Evolutionary conservation across 306 rosid species (phyloP).

Genomic region (apple (Malus domestica)): ASM211411v1 NC_041796.1:3810501-3811000

Average conservation of each 20-base stretch:
- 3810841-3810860: constrained; percentile 31
- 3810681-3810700: constrained; percentile 46
- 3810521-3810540: constrained; percentile 27
- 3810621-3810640: constrained; percentile 51
- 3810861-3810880: constrained; percentile 33
- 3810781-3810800: constrained; percentile 27
- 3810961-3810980: constrained; percentile 43
- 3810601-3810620: constrained; percentile 67
- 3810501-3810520: constrained; percentile 39
- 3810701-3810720: neutral
- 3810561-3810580: constrained; percentile 37
- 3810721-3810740: neutral
- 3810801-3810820: constrained; percentile 40
- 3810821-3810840: constrained; percentile 44
- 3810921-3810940: constrained; percentile 23
- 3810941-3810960: constrained; percentile 40
- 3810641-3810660: constrained; percentile 56
- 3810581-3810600: constrained; percentile 50
- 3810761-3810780: neutral
- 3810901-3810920: constrained; percentile 35
- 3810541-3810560: constrained; percentile 28
- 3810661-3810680: constrained; percentile 51
- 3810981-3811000: constrained; percentile 12
- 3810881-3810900: constrained; percentile 48
- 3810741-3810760: neutral